A percentile compares a stretch with the other conserved stretches of the same genome.
Evolutionary conservation across 2,329 filamentous ascomycete species (phyloP).

Genomic region (Tolypocladium guangdongense): DNA sequence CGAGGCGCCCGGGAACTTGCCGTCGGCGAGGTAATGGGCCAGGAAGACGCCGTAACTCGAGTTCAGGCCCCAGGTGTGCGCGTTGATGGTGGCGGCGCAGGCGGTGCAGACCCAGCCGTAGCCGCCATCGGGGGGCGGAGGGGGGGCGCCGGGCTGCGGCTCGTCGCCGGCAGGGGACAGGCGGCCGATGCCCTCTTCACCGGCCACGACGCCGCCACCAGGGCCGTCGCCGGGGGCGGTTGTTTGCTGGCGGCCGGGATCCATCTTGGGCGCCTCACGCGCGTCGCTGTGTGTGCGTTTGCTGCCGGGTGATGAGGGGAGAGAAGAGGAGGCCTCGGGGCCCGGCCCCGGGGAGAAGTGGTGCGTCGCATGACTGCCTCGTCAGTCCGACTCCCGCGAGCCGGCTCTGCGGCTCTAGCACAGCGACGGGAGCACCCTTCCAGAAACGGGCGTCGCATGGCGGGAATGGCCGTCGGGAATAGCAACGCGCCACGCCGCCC

Average conservation of each 20-base stretch:
- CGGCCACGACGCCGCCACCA: neutral
- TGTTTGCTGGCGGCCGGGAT: too few relatives aligned
- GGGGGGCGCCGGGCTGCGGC: slow-evolving; percentile 4
- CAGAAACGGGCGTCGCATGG: neutral
- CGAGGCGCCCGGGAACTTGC: slow-evolving; percentile 52
- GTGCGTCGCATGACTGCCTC: neutral
- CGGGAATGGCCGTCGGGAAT: neutral
- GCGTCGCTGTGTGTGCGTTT: too few relatives aligned
- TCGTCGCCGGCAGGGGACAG: neutral
- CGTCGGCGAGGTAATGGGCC: slow-evolving; percentile 43
- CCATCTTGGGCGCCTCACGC: too few relatives aligned
- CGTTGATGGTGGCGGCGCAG: slow-evolving; percentile 42
- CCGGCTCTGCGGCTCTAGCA: neutral
- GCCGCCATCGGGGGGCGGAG: slow-evolving; percentile 44
- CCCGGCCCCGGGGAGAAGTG: neutral
- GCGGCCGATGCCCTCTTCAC: neutral
- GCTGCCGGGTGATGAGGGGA: too few relatives aligned
- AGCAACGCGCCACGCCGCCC: neutral
- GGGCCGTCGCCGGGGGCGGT: neutral
- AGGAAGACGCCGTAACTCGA: slow-evolving; percentile 38
- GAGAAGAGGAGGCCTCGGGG: too few relatives aligned
- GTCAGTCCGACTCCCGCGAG: neutral
- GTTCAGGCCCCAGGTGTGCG: slow-evolving; percentile 68
- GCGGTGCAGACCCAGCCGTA: slow-evolving; percentile 38
- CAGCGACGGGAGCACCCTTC: neutral